phyloP scores from a whole-genome alignment of 495 filamentous ascomycete genomes.

The Penicillium diatomitis region DNA sequence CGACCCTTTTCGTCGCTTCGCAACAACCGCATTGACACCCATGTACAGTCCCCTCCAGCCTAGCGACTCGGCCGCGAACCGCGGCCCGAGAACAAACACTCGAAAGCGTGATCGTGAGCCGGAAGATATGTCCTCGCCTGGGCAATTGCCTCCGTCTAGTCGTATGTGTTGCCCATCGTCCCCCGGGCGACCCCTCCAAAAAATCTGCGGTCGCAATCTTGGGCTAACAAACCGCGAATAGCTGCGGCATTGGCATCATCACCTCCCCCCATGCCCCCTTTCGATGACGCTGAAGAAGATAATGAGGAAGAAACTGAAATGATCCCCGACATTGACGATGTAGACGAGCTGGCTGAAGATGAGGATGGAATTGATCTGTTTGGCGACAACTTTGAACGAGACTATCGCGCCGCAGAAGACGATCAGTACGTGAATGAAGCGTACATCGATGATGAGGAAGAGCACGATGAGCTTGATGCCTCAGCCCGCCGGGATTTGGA shows the following conservation, averaged over 20 bases:
- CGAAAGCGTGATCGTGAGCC: conserved; percentile 78
- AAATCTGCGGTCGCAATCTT: not conserved
- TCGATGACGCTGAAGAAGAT: conserved; percentile 56
- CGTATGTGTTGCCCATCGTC: conserved; percentile 37
- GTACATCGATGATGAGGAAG: conserved; percentile 73
- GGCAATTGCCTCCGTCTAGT: conserved; percentile 54
- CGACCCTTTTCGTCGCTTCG: not conserved
- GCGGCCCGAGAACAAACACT: conserved; percentile 52
- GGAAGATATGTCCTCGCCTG: conserved; percentile 67
- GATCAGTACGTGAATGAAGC: conserved; percentile 55
- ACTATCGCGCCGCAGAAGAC: conserved; percentile 58
- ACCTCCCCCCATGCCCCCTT: conserved; percentile 43
- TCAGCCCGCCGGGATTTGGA: conserved; percentile 70
- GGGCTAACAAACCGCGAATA: conserved; percentile 16
- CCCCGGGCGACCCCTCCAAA: no score
- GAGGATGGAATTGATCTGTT: conserved; percentile 92
- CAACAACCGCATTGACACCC: conserved; percentile 10
- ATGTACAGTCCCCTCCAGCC: conserved; percentile 61
- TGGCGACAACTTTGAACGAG: conserved; percentile 76
- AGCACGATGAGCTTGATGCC: conserved; percentile 64
- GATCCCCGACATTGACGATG: conserved; percentile 77
- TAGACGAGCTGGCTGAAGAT: conserved; percentile 94
- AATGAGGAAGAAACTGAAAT: conserved; percentile 67
- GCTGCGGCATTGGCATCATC: conserved; percentile 27
- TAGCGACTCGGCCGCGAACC: conserved; percentile 80